Base-by-base conservation (phyloP, 768 basidiomycete species). In the Ramaria sp. region DNA sequence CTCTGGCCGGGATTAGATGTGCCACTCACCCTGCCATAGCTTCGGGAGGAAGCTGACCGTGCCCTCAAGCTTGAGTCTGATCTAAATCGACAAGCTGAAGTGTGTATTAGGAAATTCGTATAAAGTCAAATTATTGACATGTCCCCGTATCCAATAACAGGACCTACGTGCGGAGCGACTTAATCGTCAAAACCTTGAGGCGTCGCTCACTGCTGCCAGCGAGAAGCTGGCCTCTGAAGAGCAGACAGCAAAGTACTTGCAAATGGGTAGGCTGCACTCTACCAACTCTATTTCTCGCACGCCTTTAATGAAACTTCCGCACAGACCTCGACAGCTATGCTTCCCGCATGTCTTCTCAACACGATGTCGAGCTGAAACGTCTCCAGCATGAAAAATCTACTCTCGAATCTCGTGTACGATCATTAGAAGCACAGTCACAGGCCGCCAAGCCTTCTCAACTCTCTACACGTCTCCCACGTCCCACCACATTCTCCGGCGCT, bases 121-220 rank as follows among this genome's bases (percentile, higher is more conserved):
- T 22, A 24, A 43, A 42, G 1, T 54, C 1, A 12, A 9, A 11
- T 5, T 22, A 10, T 41, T 54, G 15, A 17, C 7, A 33, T 49
- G 9, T 10, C 10, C 45, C 20, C 13, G 34, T 20, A 54, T n/a
- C 30, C 10, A 15, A 37, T 20, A 13, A 24, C 20, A 81, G 45
- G 82, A 83, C 22, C 71, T 86, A 31, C 76, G 74, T 42, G 78
- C 76, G 20, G 81, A 84, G 63, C 76, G 75, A 37, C 66, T 80
- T 11, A 66, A 72, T 9, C 72, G 73, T 4, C 76, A 75, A 58
- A 88, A 88, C 62, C 62, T 74, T 0, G 75, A 78, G 57, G 64
- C 72, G 7, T 73, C 82, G 15, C 68, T 86, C 22, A 65, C 61
- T 13, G 66, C 73, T 33, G 73, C 77, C 2, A 73, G 79, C 51